A percentile compares a stretch with the other conserved stretches of the same genome.
phyloP scores from a whole-genome alignment of 148 eudicot genomes.

The Arbutus unedo region DNA sequence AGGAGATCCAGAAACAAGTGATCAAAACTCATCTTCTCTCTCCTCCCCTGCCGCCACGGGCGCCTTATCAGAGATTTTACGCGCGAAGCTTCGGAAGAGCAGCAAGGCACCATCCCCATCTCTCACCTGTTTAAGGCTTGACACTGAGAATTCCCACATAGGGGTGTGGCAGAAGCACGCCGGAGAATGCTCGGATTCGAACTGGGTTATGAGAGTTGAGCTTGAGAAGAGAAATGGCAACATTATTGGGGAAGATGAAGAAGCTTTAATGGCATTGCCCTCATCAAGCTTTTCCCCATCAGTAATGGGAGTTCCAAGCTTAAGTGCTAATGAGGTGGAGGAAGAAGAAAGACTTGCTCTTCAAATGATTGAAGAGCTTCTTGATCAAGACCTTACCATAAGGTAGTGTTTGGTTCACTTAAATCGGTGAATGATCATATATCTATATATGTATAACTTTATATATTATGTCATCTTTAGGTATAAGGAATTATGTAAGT shows the following conservation, averaged over 20 bases:
- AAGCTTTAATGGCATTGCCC: neutral
- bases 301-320: slow-evolving; percentile 1
- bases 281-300: neutral
- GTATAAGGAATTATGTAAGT: no score
- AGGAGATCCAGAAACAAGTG: neutral
- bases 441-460: no score
- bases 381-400: slow-evolving; percentile 16
- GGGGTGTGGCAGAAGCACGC: slow-evolving; percentile 59
- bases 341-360: slow-evolving; percentile 26
- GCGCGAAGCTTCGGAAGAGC: slow-evolving; percentile 41
- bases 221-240: slow-evolving; percentile 16
- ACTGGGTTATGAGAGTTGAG: slow-evolving; percentile 46
- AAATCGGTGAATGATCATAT: no score
- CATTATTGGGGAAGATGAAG: neutral
- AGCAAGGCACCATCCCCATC: slow-evolving; percentile 41
- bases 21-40: neutral
- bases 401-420: neutral
- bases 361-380: slow-evolving; percentile 30
- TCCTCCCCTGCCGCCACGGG: neutral
- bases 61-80: slow-evolving; percentile 35
- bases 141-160: slow-evolving; percentile 47
- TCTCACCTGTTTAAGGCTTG: slow-evolving; percentile 54
- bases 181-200: slow-evolving; percentile 39
- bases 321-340: slow-evolving; percentile 9
- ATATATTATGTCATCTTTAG: no score